Base-by-base conservation (phyloP, 2,329 filamentous ascomycete genomes). In the Pseudonectria buxi region DNA sequence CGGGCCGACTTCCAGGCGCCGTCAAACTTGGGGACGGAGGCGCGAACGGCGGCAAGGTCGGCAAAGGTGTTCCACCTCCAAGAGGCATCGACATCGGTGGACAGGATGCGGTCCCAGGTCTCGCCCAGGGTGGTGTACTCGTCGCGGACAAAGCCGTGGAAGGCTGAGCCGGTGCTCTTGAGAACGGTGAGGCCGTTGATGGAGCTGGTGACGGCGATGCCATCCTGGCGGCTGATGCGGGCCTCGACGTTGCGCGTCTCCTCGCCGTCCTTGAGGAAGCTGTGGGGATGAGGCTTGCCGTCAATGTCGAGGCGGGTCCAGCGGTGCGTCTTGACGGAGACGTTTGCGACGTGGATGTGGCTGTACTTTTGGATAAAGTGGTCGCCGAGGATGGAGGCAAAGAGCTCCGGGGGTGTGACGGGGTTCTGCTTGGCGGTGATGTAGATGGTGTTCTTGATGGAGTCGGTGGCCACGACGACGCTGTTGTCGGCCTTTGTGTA, bases 371-470 rank as follows among this genome's bases (percentile, higher is more conserved):
- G 74, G 57, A 95, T 67, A 68, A 96, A 96, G 71, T 98, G 92
- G 48, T 78, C 74, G 51, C 85, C 88, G 35, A 98, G 71, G 51
- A 85, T 83, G 54, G 82, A 77, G 48, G 85, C 90, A 61, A 86
- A 98, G 44, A 94, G 79, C 71, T 98, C 92, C 1, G 92, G 90
- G 12, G 92, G 89, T 50, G 82, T 87, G 52, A 98, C 84, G 24
- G 89, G 86, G 68, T 94, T 74, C 66, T 94, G 83, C 69, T 95
- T 95, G 56, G 92, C 90, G 57, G 86, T 83, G 67, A 98, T 88
- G 71, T 92, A 95, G 58, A 86, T 81, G 53, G 85, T 96, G 68
- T 98, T 95, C 72, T 98, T 98, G 69, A 96, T 94, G 16, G 88
- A 90, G 65, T 98, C 92, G 42, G 92, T 98, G 45, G 92, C 88